Evolutionary conservation across 2,329 filamentous ascomycete genomes (phyloP).

Genomic region (Coniochaeta ligniaria): DNA sequence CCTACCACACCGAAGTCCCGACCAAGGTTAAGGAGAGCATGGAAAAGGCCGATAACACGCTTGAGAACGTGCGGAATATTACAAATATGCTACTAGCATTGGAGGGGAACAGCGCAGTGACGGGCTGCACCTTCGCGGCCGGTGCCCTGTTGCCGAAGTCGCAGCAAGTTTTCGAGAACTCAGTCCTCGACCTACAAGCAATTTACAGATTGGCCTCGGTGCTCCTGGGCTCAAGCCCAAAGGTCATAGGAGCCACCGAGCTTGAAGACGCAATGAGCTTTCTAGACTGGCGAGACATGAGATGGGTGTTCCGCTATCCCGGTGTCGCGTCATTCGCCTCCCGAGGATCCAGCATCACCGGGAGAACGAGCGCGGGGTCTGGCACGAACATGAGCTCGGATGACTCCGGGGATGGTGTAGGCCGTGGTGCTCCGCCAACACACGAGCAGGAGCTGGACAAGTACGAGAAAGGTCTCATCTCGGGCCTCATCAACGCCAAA

Average conservation of each 20-base stretch:
- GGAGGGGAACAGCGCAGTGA: conserved; percentile 9
- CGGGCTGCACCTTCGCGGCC: conserved; percentile 1
- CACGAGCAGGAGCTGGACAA: conserved; percentile 39
- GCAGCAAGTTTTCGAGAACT: conserved; percentile 1
- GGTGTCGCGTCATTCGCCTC: conserved; percentile 19
- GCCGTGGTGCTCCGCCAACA: conserved; percentile 19
- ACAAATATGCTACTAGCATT: conserved; percentile 32
- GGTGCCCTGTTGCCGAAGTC: not conserved
- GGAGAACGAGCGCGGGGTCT: not conserved
- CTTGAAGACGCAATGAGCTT: conserved; percentile 17
- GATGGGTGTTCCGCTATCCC: conserved; percentile 14
- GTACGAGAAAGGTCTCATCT: conserved; percentile 76
- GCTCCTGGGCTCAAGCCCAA: conserved; percentile 13
- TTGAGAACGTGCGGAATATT: conserved; percentile 40
- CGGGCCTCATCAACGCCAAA: conserved; percentile 72
- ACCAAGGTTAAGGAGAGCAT: conserved; percentile 4
- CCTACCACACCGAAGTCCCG: conserved; percentile 14
- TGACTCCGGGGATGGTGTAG: not conserved
- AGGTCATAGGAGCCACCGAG: not conserved
- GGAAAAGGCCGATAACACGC: conserved; percentile 21
- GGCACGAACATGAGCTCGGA: not conserved
- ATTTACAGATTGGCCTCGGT: conserved; percentile 21
- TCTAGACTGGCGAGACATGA: conserved; percentile 16
- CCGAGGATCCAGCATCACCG: conserved; percentile 2
- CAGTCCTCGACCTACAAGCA: conserved; percentile 23